phyloP scores from a whole-genome alignment of 441 rosid species.

The Melastoma candidum region DNA sequence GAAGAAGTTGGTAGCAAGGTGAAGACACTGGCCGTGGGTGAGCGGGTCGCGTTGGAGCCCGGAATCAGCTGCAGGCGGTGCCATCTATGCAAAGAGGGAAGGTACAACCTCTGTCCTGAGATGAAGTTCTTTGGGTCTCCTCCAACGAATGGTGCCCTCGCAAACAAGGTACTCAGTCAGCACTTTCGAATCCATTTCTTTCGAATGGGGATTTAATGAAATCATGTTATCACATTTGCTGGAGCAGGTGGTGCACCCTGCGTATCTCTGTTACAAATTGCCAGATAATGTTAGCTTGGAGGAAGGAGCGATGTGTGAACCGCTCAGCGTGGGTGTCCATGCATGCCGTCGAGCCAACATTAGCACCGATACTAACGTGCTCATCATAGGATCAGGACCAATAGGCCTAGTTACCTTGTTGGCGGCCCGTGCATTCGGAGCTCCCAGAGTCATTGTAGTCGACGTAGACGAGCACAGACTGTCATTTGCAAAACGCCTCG shows the following conservation, averaged over 20 bases:
- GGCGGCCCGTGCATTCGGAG: slow-evolving; percentile 85
- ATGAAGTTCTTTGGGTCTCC: slow-evolving; percentile 93
- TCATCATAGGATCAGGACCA: slow-evolving; percentile 93
- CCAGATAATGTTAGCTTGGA: slow-evolving; percentile 83
- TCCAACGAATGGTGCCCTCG: slow-evolving; percentile 81
- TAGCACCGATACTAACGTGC: slow-evolving; percentile 62
- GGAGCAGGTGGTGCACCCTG: slow-evolving; percentile 81
- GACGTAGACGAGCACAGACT: slow-evolving; percentile 74
- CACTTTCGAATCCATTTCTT: too few relatives aligned
- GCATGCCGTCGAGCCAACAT: slow-evolving; percentile 78
- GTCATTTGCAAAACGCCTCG: slow-evolving; percentile 72
- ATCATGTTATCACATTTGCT: neutral
- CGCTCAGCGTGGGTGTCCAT: slow-evolving; percentile 81
- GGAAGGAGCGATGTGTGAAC: slow-evolving; percentile 97
- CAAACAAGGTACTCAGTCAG: slow-evolving; percentile 39
- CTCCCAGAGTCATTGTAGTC: slow-evolving; percentile 61
- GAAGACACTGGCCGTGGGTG: slow-evolving; percentile 46
- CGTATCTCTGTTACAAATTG: slow-evolving; percentile 72
- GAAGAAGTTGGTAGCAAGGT: slow-evolving; percentile 75
- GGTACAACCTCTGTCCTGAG: slow-evolving; percentile 81
- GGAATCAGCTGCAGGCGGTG: slow-evolving; percentile 86
- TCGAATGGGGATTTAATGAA: too few relatives aligned
- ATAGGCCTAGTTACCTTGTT: slow-evolving; percentile 81
- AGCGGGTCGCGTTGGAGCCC: slow-evolving; percentile 79
- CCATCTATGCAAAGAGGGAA: slow-evolving; percentile 58